Evolutionary conservation across 2,329 filamentous ascomycete species (phyloP).

Genomic region (Amphichorda felina): DNA sequence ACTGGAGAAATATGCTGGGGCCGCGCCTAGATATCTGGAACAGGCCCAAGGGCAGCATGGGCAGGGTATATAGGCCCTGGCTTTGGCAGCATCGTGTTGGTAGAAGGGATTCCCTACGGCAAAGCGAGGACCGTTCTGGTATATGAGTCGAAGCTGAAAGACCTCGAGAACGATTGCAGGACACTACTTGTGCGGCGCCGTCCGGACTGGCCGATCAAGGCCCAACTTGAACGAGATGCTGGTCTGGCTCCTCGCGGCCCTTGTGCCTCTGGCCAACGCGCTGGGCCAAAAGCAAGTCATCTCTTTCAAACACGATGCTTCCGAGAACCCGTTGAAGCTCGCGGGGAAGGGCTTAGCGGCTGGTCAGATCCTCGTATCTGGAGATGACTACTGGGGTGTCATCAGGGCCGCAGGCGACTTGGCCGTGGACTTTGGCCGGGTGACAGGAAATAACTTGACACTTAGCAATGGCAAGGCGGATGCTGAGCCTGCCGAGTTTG

Average conservation of each 20-base stretch:
- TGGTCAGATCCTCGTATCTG: conserved; percentile 42
- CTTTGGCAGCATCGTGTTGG: no score
- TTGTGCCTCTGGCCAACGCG: conserved; percentile 1
- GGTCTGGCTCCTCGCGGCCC: background rate
- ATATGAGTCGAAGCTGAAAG: no score
- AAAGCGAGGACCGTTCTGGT: no score
- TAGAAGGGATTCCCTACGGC: no score
- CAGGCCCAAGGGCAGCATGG: no score
- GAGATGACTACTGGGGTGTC: conserved; percentile 55
- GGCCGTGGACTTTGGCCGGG: conserved; percentile 56
- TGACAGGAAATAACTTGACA: conserved; percentile 53
- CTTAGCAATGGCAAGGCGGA: conserved; percentile 34
- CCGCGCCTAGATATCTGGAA: no score
- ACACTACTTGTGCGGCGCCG: no score
- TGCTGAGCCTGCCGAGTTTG: conserved; percentile 24
- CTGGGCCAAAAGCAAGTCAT: conserved; percentile 5
- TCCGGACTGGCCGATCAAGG: no score
- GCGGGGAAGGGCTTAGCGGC: conserved; percentile 21
- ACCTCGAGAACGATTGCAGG: no score
- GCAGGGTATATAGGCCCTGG: no score
- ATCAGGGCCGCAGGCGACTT: conserved; percentile 57
- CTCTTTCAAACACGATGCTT: conserved; percentile 1
- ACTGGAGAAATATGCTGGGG: no score
- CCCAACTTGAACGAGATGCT: background rate
- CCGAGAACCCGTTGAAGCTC: conserved; percentile 15